Percentiles rank a stretch among this genome's conserved stretches.
phyloP scores from a whole-genome alignment of 108 stramenopile genomes.

The Seminavis robusta region DNA sequence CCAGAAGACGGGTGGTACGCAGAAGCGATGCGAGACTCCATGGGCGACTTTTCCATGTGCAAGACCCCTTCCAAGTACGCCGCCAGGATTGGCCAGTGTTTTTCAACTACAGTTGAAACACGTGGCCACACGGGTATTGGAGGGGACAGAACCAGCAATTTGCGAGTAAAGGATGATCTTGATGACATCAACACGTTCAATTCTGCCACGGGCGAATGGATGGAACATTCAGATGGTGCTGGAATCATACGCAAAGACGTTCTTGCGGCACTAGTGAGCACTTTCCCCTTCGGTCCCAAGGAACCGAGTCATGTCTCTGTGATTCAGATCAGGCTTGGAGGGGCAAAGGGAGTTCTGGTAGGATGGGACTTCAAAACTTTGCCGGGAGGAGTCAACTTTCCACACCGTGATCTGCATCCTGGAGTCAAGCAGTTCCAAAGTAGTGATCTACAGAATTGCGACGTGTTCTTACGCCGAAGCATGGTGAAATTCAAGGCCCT shows the following conservation, averaged over 20 bases:
- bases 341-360: constrained; percentile 16
- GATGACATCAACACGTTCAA: no score
- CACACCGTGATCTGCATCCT: no score
- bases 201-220: not conserved
- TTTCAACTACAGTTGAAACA: constrained; percentile 28
- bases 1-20: constrained; percentile 9
- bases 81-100: constrained; percentile 25
- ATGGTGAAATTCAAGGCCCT: constrained; percentile 24
- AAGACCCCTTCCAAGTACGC: constrained; percentile 21
- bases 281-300: constrained; percentile 20
- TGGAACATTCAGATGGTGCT: constrained; percentile 22
- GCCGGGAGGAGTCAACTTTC: not conserved
- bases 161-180: constrained; percentile 9
- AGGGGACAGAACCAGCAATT: not conserved
- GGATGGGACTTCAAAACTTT: constrained; percentile 15
- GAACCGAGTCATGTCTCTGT: constrained; percentile 9
- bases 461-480: constrained; percentile 14
- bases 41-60: constrained; percentile 22
- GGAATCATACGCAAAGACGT: constrained; percentile 9
- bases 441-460: no score
- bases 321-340: constrained; percentile 25
- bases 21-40: constrained; percentile 4
- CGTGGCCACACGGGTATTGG: not conserved
- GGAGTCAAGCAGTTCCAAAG: no score
- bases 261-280: constrained; percentile 1